Evolutionary conservation across 2,329 filamentous ascomycete species (phyloP).

Genomic region (Colletotrichum sp.): DNA sequence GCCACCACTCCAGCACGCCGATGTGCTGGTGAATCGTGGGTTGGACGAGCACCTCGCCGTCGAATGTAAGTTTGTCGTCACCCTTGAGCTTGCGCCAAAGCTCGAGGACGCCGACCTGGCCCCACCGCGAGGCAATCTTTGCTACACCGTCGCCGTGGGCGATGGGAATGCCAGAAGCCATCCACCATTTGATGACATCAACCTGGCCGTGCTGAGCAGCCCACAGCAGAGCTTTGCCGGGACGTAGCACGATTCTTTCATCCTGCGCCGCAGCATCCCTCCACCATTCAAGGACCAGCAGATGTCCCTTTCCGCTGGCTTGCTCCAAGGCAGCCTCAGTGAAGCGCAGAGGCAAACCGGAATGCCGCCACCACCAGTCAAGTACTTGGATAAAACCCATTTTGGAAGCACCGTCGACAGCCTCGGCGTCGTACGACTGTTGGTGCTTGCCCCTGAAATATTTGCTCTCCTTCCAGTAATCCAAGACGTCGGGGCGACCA

Average conservation of each 20-base stretch:
- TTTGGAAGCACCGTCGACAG: constrained; percentile 85
- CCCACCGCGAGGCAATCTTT: constrained; percentile 83
- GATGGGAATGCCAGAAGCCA: constrained; percentile 78
- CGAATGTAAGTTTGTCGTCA: constrained; percentile 71
- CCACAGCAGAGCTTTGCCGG: constrained; percentile 83
- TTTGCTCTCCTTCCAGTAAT: constrained; percentile 88
- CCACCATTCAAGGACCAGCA: constrained; percentile 95
- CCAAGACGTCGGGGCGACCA: constrained; percentile 81
- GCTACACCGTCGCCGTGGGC: constrained; percentile 82
- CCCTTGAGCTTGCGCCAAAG: constrained; percentile 79
- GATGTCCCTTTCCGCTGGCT: constrained; percentile 81
- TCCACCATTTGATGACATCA: constrained; percentile 87
- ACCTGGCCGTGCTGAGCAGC: constrained; percentile 84
- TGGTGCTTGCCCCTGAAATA: constrained; percentile 81
- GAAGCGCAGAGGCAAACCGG: constrained; percentile 79
- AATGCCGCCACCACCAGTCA: constrained; percentile 89
- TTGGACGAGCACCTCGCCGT: constrained; percentile 82
- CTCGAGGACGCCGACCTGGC: constrained; percentile 83
- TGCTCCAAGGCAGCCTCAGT: constrained; percentile 88
- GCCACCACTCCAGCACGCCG: constrained; percentile 92
- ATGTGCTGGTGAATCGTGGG: constrained; percentile 89
- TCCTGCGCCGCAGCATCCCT: constrained; percentile 70
- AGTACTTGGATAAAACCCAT: constrained; percentile 85
- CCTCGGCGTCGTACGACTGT: constrained; percentile 74
- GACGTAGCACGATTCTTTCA: constrained; percentile 69